These are phyloP conservation scores for Panicum virgatum DNA, from an alignment of 202 grass and related monocot species.

Conservation along the genomic window DNA sequence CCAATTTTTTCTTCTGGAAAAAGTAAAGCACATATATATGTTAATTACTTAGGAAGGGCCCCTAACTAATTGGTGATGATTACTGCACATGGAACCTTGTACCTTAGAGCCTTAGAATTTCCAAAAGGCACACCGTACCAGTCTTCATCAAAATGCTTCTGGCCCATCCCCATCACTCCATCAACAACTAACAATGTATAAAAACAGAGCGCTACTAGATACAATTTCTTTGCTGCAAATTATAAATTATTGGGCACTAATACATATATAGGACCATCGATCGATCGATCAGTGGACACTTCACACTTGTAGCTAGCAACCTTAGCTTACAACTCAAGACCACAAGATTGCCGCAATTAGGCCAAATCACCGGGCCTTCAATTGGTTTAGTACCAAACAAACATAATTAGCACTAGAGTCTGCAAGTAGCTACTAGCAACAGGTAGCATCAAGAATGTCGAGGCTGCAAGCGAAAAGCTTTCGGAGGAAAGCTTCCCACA, in stretches of 20 bases:
- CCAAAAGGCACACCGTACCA: conserved; percentile 35
- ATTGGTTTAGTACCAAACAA: background rate
- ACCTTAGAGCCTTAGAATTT: conserved; percentile 43
- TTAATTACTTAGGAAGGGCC: conserved; percentile 20
- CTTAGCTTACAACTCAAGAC: conserved; percentile 29
- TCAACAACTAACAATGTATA: conserved; percentile 8
- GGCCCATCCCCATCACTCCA: conserved; percentile 40
- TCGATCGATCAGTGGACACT: background rate
- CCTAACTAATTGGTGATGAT: conserved; percentile 42
- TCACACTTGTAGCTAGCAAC: conserved; percentile 2
- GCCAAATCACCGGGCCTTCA: background rate
- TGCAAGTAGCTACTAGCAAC: background rate
- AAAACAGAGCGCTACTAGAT: background rate
- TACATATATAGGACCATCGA: conserved; percentile 23
- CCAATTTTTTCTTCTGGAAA: background rate
- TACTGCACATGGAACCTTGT: conserved; percentile 54
- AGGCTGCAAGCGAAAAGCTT: conserved; percentile 71
- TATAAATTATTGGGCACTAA: conserved; percentile 13
- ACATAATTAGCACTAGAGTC: background rate
- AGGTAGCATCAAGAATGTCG: conserved; percentile 49
- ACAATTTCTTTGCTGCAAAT: background rate
- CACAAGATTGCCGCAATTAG: background rate
- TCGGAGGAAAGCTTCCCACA: conserved; percentile 43
- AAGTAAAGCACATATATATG: background rate
- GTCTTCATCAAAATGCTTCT: conserved; percentile 21